Evolutionary conservation across 1,139 yeast genomes (phyloP).

Genomic region (Lodderomyces oxycetoniae): DNA sequence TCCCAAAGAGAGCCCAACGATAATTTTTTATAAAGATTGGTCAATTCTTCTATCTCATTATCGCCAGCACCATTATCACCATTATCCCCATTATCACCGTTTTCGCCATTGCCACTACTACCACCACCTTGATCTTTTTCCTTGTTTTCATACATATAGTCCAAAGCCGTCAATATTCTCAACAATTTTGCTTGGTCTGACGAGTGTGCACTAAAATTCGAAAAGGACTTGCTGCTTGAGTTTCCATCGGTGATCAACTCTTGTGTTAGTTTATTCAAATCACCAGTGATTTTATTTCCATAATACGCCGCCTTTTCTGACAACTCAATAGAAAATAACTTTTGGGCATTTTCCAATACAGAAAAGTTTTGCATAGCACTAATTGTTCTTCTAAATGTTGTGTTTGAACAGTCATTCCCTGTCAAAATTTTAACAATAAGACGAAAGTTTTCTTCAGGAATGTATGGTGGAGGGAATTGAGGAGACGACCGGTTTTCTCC

Average conservation of each 20-base stretch:
- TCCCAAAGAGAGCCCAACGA: conserved; percentile 83
- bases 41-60: conserved; percentile 43
- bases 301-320: conserved; percentile 61
- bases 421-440: conserved; percentile 65
- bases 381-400: conserved; percentile 80
- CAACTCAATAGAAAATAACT: conserved; percentile 64
- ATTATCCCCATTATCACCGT: conserved; percentile 36
- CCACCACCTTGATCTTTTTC: conserved; percentile 13
- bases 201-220: conserved; percentile 72
- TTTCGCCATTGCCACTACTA: conserved; percentile 29
- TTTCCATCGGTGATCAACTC: conserved; percentile 45
- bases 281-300: conserved; percentile 54
- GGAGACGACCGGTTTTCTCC: conserved; percentile 18
- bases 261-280: conserved; percentile 47
- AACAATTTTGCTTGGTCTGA: conserved; percentile 86
- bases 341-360: conserved; percentile 55
- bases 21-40: conserved; percentile 60
- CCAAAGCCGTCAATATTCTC: conserved; percentile 82
- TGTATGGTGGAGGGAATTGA: conserved; percentile 53
- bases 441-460: conserved; percentile 61
- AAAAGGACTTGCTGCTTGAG: conserved; percentile 49
- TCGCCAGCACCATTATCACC: conserved; percentile 16
- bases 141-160: conserved; percentile 62
- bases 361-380: conserved; percentile 80
- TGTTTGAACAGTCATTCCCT: conserved; percentile 83